phyloP scores from a whole-genome alignment of 345 rosid genomes.

The Euphorbia tirucalli region DNA sequence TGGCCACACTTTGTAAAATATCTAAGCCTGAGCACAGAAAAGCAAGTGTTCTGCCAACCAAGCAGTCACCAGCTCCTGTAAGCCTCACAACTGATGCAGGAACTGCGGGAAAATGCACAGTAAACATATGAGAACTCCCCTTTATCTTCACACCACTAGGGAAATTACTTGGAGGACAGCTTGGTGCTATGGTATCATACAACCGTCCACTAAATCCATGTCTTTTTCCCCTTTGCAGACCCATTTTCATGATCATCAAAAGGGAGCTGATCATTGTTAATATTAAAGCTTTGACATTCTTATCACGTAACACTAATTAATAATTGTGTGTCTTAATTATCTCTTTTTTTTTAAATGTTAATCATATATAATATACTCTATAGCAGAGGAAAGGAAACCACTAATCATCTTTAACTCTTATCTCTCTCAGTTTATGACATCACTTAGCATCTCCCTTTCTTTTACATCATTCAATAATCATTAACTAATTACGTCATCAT shows the following conservation, averaged over 20 bases:
- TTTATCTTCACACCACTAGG: conserved; percentile 12
- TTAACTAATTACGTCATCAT: not conserved
- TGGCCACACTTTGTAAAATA: no score
- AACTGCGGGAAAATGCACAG: conserved; percentile 64
- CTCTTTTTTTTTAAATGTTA: not conserved
- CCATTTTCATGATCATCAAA: conserved; percentile 16
- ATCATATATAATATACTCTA: not conserved
- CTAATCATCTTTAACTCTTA: not conserved
- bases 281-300: conserved; percentile 3
- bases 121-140: conserved; percentile 31
- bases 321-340: not conserved
- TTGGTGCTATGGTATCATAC: conserved; percentile 35
- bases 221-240: conserved; percentile 19
- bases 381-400: not conserved
- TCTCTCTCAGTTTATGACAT: not conserved
- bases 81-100: conserved; percentile 74
- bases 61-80: no score
- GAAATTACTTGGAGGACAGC: conserved; percentile 39
- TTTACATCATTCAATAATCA: not conserved
- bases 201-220: conserved; percentile 25
- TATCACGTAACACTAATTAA: conserved; percentile 8
- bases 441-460: not conserved
- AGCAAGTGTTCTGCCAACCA: no score
- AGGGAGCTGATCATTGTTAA: not conserved
- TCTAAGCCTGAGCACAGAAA: no score